Conservation (phyloP, 2,329 filamentous ascomycete species). For the Cordyceps sp. region DNA sequence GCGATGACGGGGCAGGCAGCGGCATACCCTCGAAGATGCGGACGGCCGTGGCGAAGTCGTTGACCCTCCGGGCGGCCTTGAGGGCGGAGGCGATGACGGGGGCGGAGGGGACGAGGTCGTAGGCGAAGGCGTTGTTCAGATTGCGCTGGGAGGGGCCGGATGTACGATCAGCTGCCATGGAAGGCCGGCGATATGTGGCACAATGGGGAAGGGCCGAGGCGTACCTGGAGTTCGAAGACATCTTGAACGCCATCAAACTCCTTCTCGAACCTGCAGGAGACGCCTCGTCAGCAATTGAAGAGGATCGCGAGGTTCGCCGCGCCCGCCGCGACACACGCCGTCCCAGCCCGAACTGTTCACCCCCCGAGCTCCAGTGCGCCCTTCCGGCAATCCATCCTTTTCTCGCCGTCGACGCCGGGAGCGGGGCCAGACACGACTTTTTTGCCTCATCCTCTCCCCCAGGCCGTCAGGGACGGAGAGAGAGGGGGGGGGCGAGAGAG, state of each 20-base stretch:
- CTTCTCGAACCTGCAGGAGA: slow-evolving; percentile 74
- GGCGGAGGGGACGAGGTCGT: slow-evolving; percentile 95
- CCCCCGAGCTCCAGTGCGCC: no score
- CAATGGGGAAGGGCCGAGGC: neutral
- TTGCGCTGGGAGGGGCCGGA: slow-evolving; percentile 47
- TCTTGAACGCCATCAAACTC: slow-evolving; percentile 96
- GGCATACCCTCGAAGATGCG: slow-evolving; percentile 90
- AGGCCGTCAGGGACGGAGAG: no score
- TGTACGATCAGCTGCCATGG: neutral
- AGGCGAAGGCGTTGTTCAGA: slow-evolving; percentile 98
- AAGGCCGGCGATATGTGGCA: no score
- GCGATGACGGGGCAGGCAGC: neutral
- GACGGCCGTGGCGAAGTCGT: slow-evolving; percentile 96
- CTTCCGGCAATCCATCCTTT: no score
- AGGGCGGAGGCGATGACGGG: slow-evolving; percentile 83
- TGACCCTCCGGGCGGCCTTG: slow-evolving; percentile 85
- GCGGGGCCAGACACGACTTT: neutral
- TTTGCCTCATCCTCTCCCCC: neutral
- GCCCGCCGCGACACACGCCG: no score
- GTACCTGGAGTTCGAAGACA: slow-evolving; percentile 98
- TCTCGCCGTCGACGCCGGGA: slow-evolving; percentile 3
- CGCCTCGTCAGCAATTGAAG: slow-evolving; percentile 1
- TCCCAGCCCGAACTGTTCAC: no score
- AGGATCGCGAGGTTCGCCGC: no score
- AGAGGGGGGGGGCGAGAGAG: no score